phyloP scores from a whole-genome alignment of 2,329 filamentous ascomycete species.

The Sphaerostilbella broomeana region DNA sequence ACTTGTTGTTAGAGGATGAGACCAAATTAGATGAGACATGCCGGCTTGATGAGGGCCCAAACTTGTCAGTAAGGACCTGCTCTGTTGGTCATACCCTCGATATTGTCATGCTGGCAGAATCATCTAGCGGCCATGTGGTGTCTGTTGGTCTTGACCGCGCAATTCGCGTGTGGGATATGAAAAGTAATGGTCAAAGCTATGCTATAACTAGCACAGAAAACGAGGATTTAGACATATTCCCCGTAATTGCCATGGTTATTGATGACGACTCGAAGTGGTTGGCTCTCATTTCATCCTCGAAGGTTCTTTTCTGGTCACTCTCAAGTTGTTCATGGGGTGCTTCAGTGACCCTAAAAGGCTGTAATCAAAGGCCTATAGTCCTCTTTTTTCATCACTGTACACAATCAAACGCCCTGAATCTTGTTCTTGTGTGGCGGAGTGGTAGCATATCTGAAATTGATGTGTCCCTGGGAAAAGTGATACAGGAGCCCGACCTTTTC shows the following conservation, averaged over 20 bases:
- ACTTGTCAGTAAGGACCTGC: slow-evolving; percentile 55
- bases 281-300: slow-evolving; percentile 55
- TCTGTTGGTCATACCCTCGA: slow-evolving; percentile 61
- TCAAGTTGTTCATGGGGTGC: slow-evolving; percentile 49
- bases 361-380: slow-evolving; percentile 50
- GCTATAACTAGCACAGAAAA: slow-evolving; percentile 35
- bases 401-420: slow-evolving; percentile 32
- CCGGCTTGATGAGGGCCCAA: slow-evolving; percentile 38
- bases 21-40: slow-evolving; percentile 37
- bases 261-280: slow-evolving; percentile 59
- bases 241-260: slow-evolving; percentile 56
- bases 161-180: slow-evolving; percentile 60
- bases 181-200: slow-evolving; percentile 37
- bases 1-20: slow-evolving; percentile 62
- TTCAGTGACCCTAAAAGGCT: slow-evolving; percentile 43
- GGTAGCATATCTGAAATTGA: slow-evolving; percentile 54
- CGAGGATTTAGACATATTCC: slow-evolving; percentile 43
- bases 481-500: slow-evolving; percentile 43
- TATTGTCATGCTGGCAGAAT: slow-evolving; percentile 57
- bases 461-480: slow-evolving; percentile 37
- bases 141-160: slow-evolving; percentile 65
- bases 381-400: slow-evolving; percentile 54
- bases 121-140: slow-evolving; percentile 56
- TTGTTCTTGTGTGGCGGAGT: slow-evolving; percentile 58
- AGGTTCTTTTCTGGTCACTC: slow-evolving; percentile 59